Evolutionary conservation across 2,329 filamentous ascomycete genomes (phyloP), one percentile per base, ranked within the genome.

Genomic region (Huntiella moniliformis): DNA sequence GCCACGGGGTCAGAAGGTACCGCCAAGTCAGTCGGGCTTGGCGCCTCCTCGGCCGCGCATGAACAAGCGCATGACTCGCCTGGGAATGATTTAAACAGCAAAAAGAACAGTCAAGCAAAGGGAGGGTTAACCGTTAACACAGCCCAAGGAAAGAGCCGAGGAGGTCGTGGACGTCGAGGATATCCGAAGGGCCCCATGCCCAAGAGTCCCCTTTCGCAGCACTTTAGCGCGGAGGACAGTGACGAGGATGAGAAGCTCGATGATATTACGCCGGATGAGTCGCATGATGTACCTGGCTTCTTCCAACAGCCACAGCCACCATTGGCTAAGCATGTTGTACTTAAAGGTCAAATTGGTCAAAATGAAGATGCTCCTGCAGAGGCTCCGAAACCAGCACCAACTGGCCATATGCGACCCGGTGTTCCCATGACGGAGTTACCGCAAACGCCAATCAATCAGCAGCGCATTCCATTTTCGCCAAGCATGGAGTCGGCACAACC

Each of bases 11-110:
- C 51, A 52, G 43, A 48, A 48, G 28, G 34, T 51, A 31, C 42
- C 49, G 47, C 63, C 64, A 15, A 62, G 61, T 4, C 47, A 49
- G 38, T 60, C 59, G 46, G 59, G 55, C 15, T 55, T 58, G 32
- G 56, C 47, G 54, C 52, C 60, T 51, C 49, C 60, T 53, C 50
- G 55, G 47, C 54, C 55, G 42, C 63, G 61, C 52, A 73, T 76
- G 71, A 72, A 75, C 61, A 76, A 75, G 63, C 67, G 73, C 52
- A 74, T 71, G 65, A 77, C 73, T 50, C 65, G 73, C 51, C 56
- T 76, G 44, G 71, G 72, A 49, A 73, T 73, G 67, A 71, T 74
- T 63, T 66, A 56, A 62, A 49, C 50, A 13, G 32, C 15, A 36
- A 8, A 6, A 36, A 28, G 22, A 28, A 28, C 22, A 28, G 22